Evolutionary conservation across 306 rosid species (phyloP).

Genomic region (Casuarina equisetifolia): DNA sequence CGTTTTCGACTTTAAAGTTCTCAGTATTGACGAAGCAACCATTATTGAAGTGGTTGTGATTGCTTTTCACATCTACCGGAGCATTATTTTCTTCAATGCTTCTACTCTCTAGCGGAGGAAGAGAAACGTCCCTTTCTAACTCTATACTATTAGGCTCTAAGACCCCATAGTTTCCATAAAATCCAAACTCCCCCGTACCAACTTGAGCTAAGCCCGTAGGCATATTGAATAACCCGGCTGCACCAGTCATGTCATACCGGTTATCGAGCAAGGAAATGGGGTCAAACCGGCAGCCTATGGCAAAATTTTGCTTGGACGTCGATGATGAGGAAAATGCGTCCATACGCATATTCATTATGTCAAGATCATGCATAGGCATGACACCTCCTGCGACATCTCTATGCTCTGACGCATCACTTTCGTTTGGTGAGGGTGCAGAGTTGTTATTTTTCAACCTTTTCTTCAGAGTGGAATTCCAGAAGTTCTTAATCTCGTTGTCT

Average conservation of each 20-base stretch:
- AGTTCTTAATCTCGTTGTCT: constrained; percentile 90
- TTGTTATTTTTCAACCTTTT: constrained; percentile 54
- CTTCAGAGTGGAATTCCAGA: constrained; percentile 90
- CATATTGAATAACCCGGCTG: constrained; percentile 37
- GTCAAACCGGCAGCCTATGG: constrained; percentile 38
- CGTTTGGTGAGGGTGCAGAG: constrained; percentile 53
- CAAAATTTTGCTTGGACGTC: constrained; percentile 47
- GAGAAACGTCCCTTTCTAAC: constrained; percentile 49
- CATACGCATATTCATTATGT: constrained; percentile 55
- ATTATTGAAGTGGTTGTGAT: constrained; percentile 52
- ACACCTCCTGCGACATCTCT: constrained; percentile 37
- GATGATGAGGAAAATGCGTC: constrained; percentile 75
- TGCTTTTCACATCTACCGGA: constrained; percentile 42
- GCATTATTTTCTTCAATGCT: constrained; percentile 40
- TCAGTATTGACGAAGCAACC: constrained; percentile 57
- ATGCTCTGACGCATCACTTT: constrained; percentile 45
- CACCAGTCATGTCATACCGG: constrained; percentile 41
- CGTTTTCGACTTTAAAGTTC: constrained; percentile 47
- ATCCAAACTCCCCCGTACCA: constrained; percentile 35
- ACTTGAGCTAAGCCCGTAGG: constrained; percentile 47
- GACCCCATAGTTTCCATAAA: constrained; percentile 44
- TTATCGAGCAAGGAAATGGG: constrained; percentile 46
- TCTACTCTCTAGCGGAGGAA: constrained; percentile 62
- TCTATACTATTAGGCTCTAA: constrained; percentile 48
- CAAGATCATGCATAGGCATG: constrained; percentile 48